Conservation (phyloP, 768 basidiomycete species). For the Suillus paluster region DNA sequence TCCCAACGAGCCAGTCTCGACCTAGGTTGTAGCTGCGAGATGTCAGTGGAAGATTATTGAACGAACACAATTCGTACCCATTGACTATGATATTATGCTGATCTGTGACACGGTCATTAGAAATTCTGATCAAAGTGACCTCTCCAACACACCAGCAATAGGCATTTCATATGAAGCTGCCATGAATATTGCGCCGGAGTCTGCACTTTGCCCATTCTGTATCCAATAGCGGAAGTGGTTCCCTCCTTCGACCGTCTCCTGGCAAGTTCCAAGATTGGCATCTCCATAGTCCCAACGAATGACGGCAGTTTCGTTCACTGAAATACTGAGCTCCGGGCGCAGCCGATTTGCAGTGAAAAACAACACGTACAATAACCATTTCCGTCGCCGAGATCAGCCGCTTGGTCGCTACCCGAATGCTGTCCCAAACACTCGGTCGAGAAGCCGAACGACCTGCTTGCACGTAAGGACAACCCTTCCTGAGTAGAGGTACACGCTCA, state of each 20-base stretch:
- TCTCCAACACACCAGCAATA: conserved; percentile 49
- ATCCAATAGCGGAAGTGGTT: conserved; percentile 90
- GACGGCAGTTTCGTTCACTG: conserved; percentile 84
- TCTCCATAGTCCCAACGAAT: conserved; percentile 87
- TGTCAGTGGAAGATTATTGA: not conserved
- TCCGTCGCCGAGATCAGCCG: conserved; percentile 84
- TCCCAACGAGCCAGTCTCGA: conserved; percentile 86
- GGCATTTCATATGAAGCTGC: conserved; percentile 77
- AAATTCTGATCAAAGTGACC: conserved; percentile 2
- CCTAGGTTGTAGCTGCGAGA: conserved; percentile 70
- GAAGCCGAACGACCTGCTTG: conserved; percentile 67
- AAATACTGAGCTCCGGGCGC: not conserved
- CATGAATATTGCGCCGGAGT: conserved; percentile 79
- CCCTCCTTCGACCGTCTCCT: conserved; percentile 85
- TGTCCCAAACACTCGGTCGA: conserved; percentile 86
- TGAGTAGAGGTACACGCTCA: conserved; percentile 38
- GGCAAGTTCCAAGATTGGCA: conserved; percentile 79
- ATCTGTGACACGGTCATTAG: conserved; percentile 34
- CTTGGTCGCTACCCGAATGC: conserved; percentile 68
- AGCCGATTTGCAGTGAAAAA: not conserved
- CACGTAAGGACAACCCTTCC: not conserved
- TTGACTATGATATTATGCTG: conserved; percentile 74
- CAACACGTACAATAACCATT: conserved; percentile 61
- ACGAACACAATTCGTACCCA: conserved; percentile 40
- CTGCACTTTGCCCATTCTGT: conserved; percentile 66